These are phyloP conservation scores for Tephrocybe sp. DNA, from an alignment of 768 basidiomycete genomes.

Conservation along the genomic window DNA sequence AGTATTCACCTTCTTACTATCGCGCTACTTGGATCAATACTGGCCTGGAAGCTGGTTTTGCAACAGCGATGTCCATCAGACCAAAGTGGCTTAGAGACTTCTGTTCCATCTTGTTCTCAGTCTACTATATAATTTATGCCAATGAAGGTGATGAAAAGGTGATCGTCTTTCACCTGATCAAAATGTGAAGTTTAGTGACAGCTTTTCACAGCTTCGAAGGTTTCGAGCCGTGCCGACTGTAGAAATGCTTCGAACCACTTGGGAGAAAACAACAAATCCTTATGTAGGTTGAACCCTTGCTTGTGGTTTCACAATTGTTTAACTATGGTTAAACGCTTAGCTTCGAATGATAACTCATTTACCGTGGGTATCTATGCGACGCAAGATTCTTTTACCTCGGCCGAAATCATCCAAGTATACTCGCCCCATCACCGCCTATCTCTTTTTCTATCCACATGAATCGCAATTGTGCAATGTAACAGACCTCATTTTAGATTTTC, in stretches of 20 bases:
- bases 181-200: not conserved
- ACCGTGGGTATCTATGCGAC: constrained; percentile 61
- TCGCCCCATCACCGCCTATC: constrained; percentile 78
- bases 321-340: constrained; percentile 27
- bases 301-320: not conserved
- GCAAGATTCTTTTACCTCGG: constrained; percentile 80
- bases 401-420: constrained; percentile 72
- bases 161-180: not conserved
- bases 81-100: constrained; percentile 91
- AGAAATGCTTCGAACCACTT: constrained; percentile 92
- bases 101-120: constrained; percentile 78
- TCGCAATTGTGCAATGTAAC: constrained; percentile 59
- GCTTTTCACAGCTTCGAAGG: constrained; percentile 64
- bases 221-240: constrained; percentile 93
- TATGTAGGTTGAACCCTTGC: constrained; percentile 50
- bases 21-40: constrained; percentile 94
- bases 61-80: constrained; percentile 89
- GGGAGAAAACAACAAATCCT: constrained; percentile 97
- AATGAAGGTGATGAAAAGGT: constrained; percentile 97
- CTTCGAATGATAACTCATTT: constrained; percentile 63
- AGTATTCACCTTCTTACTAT: constrained; percentile 94
- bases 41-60: constrained; percentile 96
- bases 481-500: constrained; percentile 88
- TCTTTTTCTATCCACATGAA: constrained; percentile 78
- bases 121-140: constrained; percentile 85